Evolutionary conservation across 78 protist genomes (phyloP).

Genomic region (Tieghemostelium lacteum): DNA sequence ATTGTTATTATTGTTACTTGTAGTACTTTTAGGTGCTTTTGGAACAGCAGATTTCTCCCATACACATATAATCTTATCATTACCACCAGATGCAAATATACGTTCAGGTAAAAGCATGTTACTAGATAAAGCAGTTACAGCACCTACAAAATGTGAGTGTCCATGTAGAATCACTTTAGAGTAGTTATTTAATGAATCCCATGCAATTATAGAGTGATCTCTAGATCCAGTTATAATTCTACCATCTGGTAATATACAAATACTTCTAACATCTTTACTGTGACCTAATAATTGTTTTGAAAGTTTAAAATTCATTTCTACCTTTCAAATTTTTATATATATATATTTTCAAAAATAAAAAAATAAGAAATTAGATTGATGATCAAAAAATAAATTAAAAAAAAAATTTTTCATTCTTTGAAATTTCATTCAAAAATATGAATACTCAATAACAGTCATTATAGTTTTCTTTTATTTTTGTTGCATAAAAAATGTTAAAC

Average conservation of each 20-base stretch:
- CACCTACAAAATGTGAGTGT: slow-evolving; percentile 74
- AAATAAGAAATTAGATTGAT: too few relatives aligned
- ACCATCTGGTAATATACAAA: slow-evolving; percentile 41
- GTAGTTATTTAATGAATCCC: slow-evolving; percentile 35
- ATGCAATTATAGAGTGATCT: slow-evolving; percentile 54
- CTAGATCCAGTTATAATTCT: slow-evolving; percentile 51
- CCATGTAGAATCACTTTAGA: slow-evolving; percentile 11
- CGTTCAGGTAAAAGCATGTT: slow-evolving; percentile 5
- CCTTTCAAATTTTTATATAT: too few relatives aligned
- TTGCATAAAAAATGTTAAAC: too few relatives aligned
- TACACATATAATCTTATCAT: slow-evolving; percentile 73
- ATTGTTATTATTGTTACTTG: background rate
- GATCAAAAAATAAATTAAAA: too few relatives aligned
- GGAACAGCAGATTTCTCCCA: slow-evolving; percentile 55
- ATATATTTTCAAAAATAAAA: too few relatives aligned
- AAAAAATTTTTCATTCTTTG: too few relatives aligned
- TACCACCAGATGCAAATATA: slow-evolving; percentile 79
- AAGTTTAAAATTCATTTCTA: too few relatives aligned
- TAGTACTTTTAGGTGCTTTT: background rate
- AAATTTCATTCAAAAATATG: too few relatives aligned
- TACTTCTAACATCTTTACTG: slow-evolving; percentile 61
- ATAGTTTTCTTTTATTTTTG: too few relatives aligned
- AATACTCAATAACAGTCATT: too few relatives aligned
- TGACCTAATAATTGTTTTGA: slow-evolving; percentile 55
- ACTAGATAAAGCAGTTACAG: slow-evolving; percentile 23